These are phyloP conservation scores for Decorospora gaudefroyi DNA, from an alignment of 2,329 filamentous ascomycete species.

Conservation along the genomic window DNA sequence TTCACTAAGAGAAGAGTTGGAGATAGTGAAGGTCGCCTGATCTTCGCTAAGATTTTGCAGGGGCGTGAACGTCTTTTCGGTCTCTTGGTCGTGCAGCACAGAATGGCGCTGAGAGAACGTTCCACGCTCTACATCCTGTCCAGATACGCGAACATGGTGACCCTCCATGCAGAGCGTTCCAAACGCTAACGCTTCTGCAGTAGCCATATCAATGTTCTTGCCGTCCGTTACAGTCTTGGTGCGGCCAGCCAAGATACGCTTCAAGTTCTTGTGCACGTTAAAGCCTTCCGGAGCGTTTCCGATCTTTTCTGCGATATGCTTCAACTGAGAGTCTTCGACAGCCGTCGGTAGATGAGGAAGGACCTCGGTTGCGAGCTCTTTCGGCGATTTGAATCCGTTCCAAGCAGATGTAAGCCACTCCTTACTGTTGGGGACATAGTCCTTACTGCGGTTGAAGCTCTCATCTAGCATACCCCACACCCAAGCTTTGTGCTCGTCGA, in stretches of 20 bases:
- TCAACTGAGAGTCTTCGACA: conserved; percentile 71
- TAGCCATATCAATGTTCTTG: conserved; percentile 96
- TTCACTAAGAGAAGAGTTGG: conserved; percentile 86
- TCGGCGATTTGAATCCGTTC: conserved; percentile 99
- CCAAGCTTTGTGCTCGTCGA: conserved; percentile 99
- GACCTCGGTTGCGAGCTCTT: conserved; percentile 93
- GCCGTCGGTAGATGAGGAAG: conserved; percentile 88
- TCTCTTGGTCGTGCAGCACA: conserved; percentile 97
- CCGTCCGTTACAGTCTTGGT: conserved; percentile 92
- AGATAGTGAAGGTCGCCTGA: conserved; percentile 94
- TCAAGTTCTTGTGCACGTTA: conserved; percentile 89
- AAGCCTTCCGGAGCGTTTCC: conserved; percentile 81
- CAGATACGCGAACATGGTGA: conserved; percentile 95
- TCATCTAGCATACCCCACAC: conserved; percentile 99
- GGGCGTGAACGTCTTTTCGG: conserved; percentile 88
- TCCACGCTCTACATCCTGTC: conserved; percentile 98
- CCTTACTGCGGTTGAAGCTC: conserved; percentile 95
- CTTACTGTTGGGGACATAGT: conserved; percentile 94
- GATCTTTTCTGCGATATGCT: conserved; percentile 82
- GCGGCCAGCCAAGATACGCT: conserved; percentile 88
- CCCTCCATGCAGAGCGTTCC: conserved; percentile 89
- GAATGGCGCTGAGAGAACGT: conserved; percentile 98
- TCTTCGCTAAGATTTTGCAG: conserved; percentile 86
- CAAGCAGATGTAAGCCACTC: conserved; percentile 99
- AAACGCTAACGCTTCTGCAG: conserved; percentile 93